A percentile compares a stretch with the other conserved stretches of the same genome.
Conservation (phyloP, 225 moss, liverwort and hornwort species). For the Pseudisothecium myosuroides region DNA sequence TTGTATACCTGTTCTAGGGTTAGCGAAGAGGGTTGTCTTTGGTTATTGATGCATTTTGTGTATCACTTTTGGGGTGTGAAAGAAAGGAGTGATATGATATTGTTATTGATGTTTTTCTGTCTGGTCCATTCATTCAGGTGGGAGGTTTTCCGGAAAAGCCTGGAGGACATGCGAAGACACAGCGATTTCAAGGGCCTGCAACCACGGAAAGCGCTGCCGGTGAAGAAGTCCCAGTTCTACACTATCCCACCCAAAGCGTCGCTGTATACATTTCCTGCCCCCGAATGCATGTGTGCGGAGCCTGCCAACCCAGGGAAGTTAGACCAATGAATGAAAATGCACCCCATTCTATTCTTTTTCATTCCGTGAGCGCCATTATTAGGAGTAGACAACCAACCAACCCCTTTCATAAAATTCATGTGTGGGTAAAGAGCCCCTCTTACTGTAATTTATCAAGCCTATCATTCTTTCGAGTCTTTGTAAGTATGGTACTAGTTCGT, state of each 20-base stretch:
- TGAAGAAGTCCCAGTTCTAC: constrained; percentile 6
- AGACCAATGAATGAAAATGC: background rate
- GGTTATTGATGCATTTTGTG: background rate
- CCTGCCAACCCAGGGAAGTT: background rate
- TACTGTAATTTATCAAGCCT: constrained; percentile 48
- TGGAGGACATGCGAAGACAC: constrained; percentile 49
- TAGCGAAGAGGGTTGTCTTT: background rate
- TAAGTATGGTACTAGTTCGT: constrained; percentile 3
- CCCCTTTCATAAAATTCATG: constrained; percentile 30
- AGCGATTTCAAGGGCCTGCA: constrained; percentile 50
- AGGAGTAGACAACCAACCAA: constrained; percentile 13
- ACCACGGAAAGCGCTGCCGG: constrained; percentile 19
- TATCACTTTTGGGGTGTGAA: background rate
- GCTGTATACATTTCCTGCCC: constrained; percentile 51
- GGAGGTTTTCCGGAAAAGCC: constrained; percentile 21
- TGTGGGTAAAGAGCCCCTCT: constrained; percentile 50
- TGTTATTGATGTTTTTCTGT: background rate
- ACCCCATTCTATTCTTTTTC: background rate
- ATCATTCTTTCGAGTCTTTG: constrained; percentile 24
- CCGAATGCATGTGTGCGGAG: constrained; percentile 57
- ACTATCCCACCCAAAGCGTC: constrained; percentile 42
- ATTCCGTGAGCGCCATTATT: background rate
- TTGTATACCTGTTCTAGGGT: background rate
- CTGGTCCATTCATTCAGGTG: constrained; percentile 16
- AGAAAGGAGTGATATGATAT: background rate